Evolutionary conservation across 2,329 filamentous ascomycete genomes (phyloP).

Genomic region (Xylariaceae sp.): DNA sequence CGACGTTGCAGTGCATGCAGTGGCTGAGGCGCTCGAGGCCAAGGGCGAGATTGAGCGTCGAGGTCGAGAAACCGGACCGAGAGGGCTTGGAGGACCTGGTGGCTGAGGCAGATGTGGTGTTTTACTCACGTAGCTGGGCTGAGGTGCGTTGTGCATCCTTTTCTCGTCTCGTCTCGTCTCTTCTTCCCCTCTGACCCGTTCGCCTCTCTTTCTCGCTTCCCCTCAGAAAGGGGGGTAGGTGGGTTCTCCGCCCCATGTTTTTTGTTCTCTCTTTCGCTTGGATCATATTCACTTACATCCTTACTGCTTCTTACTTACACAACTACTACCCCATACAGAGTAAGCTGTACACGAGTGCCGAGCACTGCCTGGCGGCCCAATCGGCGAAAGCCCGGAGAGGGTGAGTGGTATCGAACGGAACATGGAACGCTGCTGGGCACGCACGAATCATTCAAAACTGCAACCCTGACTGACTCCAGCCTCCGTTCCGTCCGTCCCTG

Average conservation of each 20-base stretch:
- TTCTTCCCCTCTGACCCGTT: no score
- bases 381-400: conserved; percentile 31
- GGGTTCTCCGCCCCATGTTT: not conserved
- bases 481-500: conserved; percentile 16
- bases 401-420: conserved; percentile 30
- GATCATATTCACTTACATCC: no score
- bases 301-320: not conserved
- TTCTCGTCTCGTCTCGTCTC: no score
- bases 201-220: not conserved
- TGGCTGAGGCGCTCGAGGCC: conserved; percentile 46
- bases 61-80: conserved; percentile 65
- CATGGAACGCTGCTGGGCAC: conserved; percentile 13
- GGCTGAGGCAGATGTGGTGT: conserved; percentile 61
- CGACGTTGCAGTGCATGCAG: conserved; percentile 54
- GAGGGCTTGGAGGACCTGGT: conserved; percentile 55
- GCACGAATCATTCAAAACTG: not conserved
- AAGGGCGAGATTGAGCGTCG: conserved; percentile 56
- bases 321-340: conserved; percentile 20
- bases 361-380: conserved; percentile 30
- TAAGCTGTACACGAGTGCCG: conserved; percentile 30
- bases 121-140: conserved; percentile 68
- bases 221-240: not conserved
- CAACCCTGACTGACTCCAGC: not conserved
- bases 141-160: conserved; percentile 43
- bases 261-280: conserved; percentile 1